Percentiles rank a stretch among this genome's conserved stretches.
Conservation (phyloP, 768 basidiomycete genomes). For the Megacollybia marginata region DNA sequence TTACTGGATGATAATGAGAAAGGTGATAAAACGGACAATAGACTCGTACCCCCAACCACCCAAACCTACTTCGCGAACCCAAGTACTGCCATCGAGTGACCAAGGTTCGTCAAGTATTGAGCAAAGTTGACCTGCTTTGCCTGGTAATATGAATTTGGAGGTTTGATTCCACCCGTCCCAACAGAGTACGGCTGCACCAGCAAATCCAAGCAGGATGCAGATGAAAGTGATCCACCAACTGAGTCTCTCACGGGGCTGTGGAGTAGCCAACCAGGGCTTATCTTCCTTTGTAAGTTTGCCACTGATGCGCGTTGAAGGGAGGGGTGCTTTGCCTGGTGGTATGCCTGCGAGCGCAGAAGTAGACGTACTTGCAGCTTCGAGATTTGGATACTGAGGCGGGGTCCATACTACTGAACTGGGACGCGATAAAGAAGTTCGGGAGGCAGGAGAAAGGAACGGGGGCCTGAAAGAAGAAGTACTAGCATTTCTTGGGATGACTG, state of each 20-base stretch:
- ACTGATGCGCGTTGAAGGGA: slow-evolving; percentile 42
- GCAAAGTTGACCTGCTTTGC: slow-evolving; percentile 71
- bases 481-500: slow-evolving; percentile 29
- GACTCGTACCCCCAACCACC: slow-evolving; percentile 59
- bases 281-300: slow-evolving; percentile 41
- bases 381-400: slow-evolving; percentile 37
- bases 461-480: slow-evolving; percentile 51
- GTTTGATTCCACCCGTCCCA: slow-evolving; percentile 40
- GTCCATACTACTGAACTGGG: slow-evolving; percentile 39
- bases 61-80: slow-evolving; percentile 62
- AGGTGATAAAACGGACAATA: slow-evolving; percentile 9
- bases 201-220: slow-evolving; percentile 47
- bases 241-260: slow-evolving; percentile 21
- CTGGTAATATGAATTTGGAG: slow-evolving; percentile 36
- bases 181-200: slow-evolving; percentile 42
- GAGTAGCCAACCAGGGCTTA: slow-evolving; percentile 57
- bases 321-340: slow-evolving; percentile 27
- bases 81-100: slow-evolving; percentile 38
- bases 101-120: slow-evolving; percentile 25
- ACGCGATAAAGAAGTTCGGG: slow-evolving; percentile 46
- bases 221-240: slow-evolving; percentile 43
- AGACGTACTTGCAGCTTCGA: slow-evolving; percentile 16
- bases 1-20: slow-evolving; percentile 30
- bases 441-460: slow-evolving; percentile 65
- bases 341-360: slow-evolving; percentile 19